Conservation (phyloP, 2,329 filamentous ascomycete genomes). For the Biscogniauxia mediterranea region DNA sequence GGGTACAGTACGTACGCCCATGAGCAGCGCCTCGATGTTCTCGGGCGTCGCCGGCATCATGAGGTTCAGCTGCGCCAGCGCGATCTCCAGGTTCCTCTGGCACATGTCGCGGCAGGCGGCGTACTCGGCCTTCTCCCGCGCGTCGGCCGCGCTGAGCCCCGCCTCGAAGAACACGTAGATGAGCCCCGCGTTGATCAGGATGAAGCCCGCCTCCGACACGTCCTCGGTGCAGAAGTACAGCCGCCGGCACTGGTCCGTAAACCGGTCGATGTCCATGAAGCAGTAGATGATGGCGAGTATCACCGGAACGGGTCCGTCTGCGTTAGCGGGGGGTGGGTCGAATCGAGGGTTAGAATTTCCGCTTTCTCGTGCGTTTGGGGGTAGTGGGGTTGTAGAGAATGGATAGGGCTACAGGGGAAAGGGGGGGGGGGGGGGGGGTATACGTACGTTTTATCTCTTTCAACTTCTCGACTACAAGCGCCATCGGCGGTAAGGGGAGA, state of each 20-base stretch:
- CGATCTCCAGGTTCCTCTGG: slow-evolving; percentile 32
- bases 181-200: slow-evolving; percentile 35
- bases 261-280: slow-evolving; percentile 49
- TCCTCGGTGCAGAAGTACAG: slow-evolving; percentile 52
- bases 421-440: neutral
- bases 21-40: slow-evolving; percentile 47
- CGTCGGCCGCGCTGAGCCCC: slow-evolving; percentile 19
- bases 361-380: neutral
- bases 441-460: slow-evolving; percentile 46
- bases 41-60: slow-evolving; percentile 47
- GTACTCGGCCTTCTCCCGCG: slow-evolving; percentile 26
- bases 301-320: slow-evolving; percentile 43
- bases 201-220: slow-evolving; percentile 48
- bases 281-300: slow-evolving; percentile 51
- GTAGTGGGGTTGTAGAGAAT: neutral
- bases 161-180: slow-evolving; percentile 35
- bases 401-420: no score
- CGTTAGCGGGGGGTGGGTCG: no score
- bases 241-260: slow-evolving; percentile 48
- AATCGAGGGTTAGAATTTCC: neutral
- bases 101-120: slow-evolving; percentile 29
- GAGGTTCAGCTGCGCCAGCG: slow-evolving; percentile 39
- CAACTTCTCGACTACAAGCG: slow-evolving; percentile 47
- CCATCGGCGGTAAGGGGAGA: slow-evolving; percentile 54
- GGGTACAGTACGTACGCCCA: slow-evolving; percentile 43